Base-by-base conservation (phyloP, 352 stramenopile species). In the Pythium apleroticum region DNA sequence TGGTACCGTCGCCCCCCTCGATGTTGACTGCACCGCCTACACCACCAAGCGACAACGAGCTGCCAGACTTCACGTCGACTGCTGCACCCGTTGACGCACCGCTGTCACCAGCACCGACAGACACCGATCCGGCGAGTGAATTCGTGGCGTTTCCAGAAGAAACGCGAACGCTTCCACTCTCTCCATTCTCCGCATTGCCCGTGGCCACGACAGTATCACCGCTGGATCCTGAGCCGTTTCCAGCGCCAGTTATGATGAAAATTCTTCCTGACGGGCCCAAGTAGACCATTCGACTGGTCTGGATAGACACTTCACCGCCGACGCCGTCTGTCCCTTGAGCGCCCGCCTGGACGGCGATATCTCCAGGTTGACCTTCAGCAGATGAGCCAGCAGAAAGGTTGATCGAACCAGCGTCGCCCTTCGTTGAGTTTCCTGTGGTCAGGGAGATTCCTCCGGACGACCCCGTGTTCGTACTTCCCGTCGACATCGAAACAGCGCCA, bases 161-260 rank as follows among this genome's bases (percentile, higher is more conserved):
- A 0, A 71, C 1, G 20, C 22, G 57, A 46, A 71, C 27, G 52
- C 33, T 58, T 43, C 64, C 64, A 31, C 50, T 66, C 4, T 31
- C 9, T 43, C 63, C 48, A 5, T 48, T 49, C 28, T 63, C 66
- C 20, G 86, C 75, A 12, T 75, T 74, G 9, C 86, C 86, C 15
- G 75, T 84, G 12, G 65, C 69, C 52, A 95, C 69, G 24, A 80
- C 58, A 14, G 85, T 60, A 41, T 66, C 72, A 28, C 86, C 86
- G 31, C 82, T 90, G 0, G 81, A 43, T 9, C 17, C 45, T 3
- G 33, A 24, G 22, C 33, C 57, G 35, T 30, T 46, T 4, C 9
- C 28, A 33, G 28, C 19, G 17, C 52, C 37, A 4, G 52, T 65
- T 27, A 25, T 49, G 4, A 69, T 22, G 4, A 12, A 14, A 52